phyloP scores from a whole-genome alignment of 1,139 yeast genomes.

The Saccharomyces hybrid region DNA sequence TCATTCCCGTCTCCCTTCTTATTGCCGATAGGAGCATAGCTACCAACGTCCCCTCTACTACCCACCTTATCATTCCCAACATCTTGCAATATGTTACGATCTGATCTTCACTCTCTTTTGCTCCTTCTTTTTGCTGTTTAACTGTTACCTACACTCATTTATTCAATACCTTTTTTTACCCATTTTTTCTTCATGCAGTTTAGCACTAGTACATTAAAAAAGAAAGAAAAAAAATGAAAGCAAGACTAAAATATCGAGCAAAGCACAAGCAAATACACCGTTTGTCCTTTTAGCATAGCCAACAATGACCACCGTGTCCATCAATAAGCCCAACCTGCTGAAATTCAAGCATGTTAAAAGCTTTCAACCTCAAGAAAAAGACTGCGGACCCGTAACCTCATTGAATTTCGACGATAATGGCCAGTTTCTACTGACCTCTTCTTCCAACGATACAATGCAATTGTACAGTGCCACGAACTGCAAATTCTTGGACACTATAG shows the following conservation, averaged over 20 bases:
- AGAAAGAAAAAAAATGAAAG: not conserved
- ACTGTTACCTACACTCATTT: not conserved
- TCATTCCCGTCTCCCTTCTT: slow-evolving; percentile 52
- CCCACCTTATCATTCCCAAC: slow-evolving; percentile 26
- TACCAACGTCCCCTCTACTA: slow-evolving; percentile 47
- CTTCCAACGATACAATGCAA: slow-evolving; percentile 77
- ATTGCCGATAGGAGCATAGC: slow-evolving; percentile 61
- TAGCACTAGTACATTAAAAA: not conserved
- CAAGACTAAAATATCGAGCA: not conserved
- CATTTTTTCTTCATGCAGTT: not conserved
- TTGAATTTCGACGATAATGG: slow-evolving; percentile 84
- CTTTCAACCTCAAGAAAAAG: slow-evolving; percentile 43
- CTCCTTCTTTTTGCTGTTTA: not conserved
- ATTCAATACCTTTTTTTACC: not conserved
- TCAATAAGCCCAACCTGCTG: slow-evolving; percentile 39
- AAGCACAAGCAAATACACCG: not conserved
- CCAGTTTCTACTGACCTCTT: slow-evolving; percentile 65
- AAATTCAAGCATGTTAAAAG: slow-evolving; percentile 49
- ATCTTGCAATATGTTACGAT: not conserved
- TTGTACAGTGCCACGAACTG: slow-evolving; percentile 71
- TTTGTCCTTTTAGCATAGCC: not conserved
- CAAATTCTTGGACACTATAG: slow-evolving; percentile 53
- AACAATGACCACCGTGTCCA: slow-evolving; percentile 9
- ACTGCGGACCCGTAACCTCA: slow-evolving; percentile 61
- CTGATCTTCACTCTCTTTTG: not conserved